These are phyloP conservation scores for Penicillium parvum DNA, from an alignment of 495 filamentous ascomycete species.

Conservation along the genomic window DNA sequence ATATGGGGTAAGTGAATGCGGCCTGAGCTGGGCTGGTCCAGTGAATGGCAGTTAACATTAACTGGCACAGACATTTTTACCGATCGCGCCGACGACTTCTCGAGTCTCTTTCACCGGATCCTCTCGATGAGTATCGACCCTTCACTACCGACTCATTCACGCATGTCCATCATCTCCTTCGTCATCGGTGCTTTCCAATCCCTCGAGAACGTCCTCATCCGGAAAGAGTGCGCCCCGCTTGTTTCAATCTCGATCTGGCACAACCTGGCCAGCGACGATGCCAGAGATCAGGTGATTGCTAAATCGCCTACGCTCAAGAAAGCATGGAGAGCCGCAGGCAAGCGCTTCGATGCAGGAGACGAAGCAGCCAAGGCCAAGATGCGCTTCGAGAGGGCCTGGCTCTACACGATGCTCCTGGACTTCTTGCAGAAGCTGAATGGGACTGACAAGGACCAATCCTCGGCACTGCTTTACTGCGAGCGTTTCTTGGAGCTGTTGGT, in stretches of 20 bases:
- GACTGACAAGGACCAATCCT: constrained; percentile 43
- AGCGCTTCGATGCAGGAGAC: constrained; percentile 84
- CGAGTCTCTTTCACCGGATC: constrained; percentile 81
- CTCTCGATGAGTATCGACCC: constrained; percentile 83
- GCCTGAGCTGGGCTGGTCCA: neutral
- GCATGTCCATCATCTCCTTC: constrained; percentile 78
- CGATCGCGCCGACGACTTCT: constrained; percentile 77
- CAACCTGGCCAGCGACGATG: constrained; percentile 70
- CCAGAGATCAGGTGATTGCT: constrained; percentile 63
- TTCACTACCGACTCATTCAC: constrained; percentile 63
- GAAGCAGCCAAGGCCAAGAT: constrained; percentile 71
- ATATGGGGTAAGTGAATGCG: constrained; percentile 66
- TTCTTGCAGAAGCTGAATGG: constrained; percentile 73
- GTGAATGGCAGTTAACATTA: neutral
- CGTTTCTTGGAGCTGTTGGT: constrained; percentile 86
- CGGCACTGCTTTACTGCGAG: constrained; percentile 81
- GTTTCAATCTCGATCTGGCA: constrained; percentile 96
- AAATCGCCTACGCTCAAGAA: constrained; percentile 70
- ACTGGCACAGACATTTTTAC: constrained; percentile 62
- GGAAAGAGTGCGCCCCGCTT: constrained; percentile 93
- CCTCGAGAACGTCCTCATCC: constrained; percentile 79
- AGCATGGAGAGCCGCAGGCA: constrained; percentile 82
- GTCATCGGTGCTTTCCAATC: constrained; percentile 91
- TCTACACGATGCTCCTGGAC: constrained; percentile 80
- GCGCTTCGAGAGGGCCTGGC: constrained; percentile 90